A percentile compares a stretch with the other conserved stretches of the same genome.
These are phyloP conservation scores for Solanum clarkiae DNA, from an alignment of 257 asterid genomes.

Conservation along the genomic window DNA sequence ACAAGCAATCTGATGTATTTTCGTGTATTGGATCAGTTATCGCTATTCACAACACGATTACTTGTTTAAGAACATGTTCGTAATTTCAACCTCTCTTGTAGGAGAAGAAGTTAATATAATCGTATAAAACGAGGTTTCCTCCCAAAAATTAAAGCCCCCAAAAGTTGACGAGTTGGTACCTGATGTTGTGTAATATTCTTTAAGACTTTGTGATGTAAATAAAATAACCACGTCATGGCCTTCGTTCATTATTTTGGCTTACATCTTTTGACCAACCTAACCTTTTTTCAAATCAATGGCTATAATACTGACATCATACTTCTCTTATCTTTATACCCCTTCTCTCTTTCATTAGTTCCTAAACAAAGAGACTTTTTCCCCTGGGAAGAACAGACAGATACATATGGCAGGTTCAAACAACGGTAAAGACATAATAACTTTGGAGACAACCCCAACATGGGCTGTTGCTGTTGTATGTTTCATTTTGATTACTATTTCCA, in stretches of 20 bases:
- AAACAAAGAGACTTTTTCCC: not conserved
- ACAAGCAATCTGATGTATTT: not conserved
- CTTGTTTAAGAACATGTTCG: not conserved
- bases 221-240: not conserved
- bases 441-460: constrained; percentile 55
- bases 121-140: not conserved
- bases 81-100: not conserved
- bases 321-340: not conserved
- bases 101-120: not conserved
- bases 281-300: not conserved
- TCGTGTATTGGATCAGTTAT: not conserved
- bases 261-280: not conserved
- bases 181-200: not conserved
- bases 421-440: constrained; percentile 12
- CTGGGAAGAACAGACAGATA: not conserved
- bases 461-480: constrained; percentile 62
- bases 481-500: constrained; percentile 34
- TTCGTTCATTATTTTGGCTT: not conserved
- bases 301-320: not conserved
- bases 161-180: not conserved
- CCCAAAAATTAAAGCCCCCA: not conserved
- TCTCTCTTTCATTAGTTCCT: not conserved
- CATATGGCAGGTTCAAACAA: constrained; percentile 5
- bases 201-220: not conserved
- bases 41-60: not conserved